Conservation (phyloP, 257 asterid species). For the Fraxinus americana region DNA sequence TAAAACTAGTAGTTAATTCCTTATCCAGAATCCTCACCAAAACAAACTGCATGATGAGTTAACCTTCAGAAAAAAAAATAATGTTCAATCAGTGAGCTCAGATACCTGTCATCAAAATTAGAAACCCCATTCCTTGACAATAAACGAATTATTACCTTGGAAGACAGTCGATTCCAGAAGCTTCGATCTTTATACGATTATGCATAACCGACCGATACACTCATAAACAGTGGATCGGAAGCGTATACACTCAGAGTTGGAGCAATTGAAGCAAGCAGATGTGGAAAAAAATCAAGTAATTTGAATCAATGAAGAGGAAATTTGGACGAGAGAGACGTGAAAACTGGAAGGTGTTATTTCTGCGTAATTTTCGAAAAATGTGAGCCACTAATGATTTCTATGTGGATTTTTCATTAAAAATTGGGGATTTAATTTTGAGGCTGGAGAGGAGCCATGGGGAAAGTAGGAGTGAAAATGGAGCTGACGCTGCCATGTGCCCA, state of each 20-base stretch:
- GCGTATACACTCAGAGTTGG: too few species aligned
- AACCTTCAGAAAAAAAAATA: conserved; percentile 41
- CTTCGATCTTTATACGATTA: conserved; percentile 36
- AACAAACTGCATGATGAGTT: conserved; percentile 43
- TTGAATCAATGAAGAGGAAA: too few species aligned
- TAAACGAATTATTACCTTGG: conserved; percentile 31
- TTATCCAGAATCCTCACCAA: conserved; percentile 60
- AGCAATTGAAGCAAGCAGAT: neutral
- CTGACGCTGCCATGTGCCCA: too few species aligned
- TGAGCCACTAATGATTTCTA: conserved; percentile 70
- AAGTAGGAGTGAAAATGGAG: neutral
- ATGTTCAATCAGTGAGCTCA: conserved; percentile 41
- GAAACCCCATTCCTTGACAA: conserved; percentile 12
- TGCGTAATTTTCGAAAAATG: conserved; percentile 24
- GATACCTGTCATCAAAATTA: conserved; percentile 19
- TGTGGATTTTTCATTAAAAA: conserved; percentile 22
- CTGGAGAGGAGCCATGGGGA: conserved; percentile 38
- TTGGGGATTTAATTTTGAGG: conserved; percentile 54
- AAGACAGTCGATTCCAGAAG: conserved; percentile 31
- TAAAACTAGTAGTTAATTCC: conserved; percentile 38
- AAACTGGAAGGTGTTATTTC: too few species aligned
- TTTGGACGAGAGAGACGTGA: neutral
- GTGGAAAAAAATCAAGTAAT: neutral
- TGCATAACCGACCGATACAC: conserved; percentile 31
- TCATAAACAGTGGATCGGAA: conserved; percentile 4